A percentile compares a stretch with the other conserved stretches of the same genome.
These are phyloP conservation scores for Chenopodium formosanum DNA, from an alignment of 148 eudicot species.

Conservation along the genomic window DNA sequence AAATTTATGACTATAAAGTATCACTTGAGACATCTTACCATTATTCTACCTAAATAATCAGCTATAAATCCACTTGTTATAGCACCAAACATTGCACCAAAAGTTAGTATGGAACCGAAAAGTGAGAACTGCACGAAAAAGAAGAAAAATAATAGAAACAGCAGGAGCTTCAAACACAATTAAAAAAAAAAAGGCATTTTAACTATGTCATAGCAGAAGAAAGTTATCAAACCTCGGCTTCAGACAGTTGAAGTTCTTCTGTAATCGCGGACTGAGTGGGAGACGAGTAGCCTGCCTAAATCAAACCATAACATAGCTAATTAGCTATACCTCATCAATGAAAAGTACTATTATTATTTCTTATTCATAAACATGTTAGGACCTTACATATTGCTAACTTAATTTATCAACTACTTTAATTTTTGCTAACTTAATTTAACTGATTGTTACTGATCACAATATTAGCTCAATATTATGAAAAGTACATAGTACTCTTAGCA, in stretches of 20 bases:
- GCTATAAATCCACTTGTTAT: conserved; percentile 83
- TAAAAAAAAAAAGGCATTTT: background rate
- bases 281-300: conserved; percentile 81
- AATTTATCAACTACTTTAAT: no score
- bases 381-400: no score
- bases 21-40: conserved; percentile 43
- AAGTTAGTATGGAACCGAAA: conserved; percentile 80
- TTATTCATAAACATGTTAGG: no score
- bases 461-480: no score
- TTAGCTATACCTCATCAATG: no score
- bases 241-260: conserved; percentile 60
- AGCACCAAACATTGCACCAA: conserved; percentile 96
- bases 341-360: no score
- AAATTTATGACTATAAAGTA: no score
- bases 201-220: background rate
- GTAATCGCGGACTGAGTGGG: conserved; percentile 68
- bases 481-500: no score
- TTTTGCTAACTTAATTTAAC: no score
- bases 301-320: background rate
- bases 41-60: conserved; percentile 78
- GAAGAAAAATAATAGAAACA: background rate
- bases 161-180: background rate
- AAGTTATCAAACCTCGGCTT: conserved; percentile 55
- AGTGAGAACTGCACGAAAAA: conserved; percentile 59
- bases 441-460: no score